phyloP scores from a whole-genome alignment of 1,284 basidiomycete genomes.

The Pholiota adiposa region DNA sequence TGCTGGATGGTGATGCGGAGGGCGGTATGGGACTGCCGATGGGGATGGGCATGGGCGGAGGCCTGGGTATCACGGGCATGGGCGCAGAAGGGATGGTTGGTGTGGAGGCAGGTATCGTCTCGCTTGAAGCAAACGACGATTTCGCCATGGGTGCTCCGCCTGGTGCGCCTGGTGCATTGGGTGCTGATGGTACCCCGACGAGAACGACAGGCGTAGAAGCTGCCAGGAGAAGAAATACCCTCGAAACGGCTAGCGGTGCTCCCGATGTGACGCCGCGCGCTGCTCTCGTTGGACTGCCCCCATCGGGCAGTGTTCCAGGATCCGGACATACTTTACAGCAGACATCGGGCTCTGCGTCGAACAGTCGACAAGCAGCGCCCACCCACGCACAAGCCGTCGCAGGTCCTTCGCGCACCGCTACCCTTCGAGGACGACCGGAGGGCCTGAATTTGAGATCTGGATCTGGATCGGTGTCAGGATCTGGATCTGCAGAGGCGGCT shows the following conservation, averaged over 20 bases:
- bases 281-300: conserved; percentile 38
- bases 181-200: conserved; percentile 30
- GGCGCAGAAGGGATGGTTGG: conserved; percentile 50
- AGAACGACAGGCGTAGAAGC: conserved; percentile 19
- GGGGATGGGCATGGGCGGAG: conserved; percentile 44
- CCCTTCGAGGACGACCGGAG: conserved; percentile 28
- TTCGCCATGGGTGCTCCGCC: conserved; percentile 87
- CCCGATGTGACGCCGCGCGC: conserved; percentile 50
- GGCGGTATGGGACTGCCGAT: conserved; percentile 38
- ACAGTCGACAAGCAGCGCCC: not conserved
- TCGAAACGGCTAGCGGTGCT: conserved; percentile 22
- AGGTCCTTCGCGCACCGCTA: conserved; percentile 24
- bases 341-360: not conserved
- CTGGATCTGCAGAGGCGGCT: not conserved
- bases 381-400: not conserved
- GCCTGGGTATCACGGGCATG: conserved; percentile 72
- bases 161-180: conserved; percentile 77
- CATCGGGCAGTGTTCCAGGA: conserved; percentile 14
- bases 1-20: conserved; percentile 56
- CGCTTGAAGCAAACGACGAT: conserved; percentile 74
- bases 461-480: not conserved
- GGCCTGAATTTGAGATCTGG: conserved; percentile 7
- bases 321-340: conserved; percentile 6
- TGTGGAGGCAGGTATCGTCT: conserved; percentile 74
- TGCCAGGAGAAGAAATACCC: conserved; percentile 22